These are phyloP conservation scores for Buddleja alternifolia DNA, from an alignment of 257 asterid genomes.

Conservation along the genomic window DNA sequence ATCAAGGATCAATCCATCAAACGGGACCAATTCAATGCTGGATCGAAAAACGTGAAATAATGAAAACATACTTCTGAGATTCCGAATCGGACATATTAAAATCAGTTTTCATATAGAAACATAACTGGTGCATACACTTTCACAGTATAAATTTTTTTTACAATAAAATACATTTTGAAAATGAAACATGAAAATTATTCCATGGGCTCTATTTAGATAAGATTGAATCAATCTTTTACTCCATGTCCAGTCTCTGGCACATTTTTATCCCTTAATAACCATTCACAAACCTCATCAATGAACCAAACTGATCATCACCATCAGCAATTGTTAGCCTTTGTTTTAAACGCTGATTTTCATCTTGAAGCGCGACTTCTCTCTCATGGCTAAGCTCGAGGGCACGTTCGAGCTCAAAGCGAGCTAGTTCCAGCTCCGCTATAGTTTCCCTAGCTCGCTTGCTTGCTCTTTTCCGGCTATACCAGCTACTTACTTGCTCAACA, in stretches of 20 bases:
- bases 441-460: constrained; percentile 27
- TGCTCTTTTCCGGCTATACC: no score
- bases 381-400: constrained; percentile 8
- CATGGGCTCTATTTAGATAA: no score
- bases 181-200: background rate
- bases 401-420: constrained; percentile 9
- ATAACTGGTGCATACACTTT: background rate
- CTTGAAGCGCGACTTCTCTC: constrained; percentile 24
- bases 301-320: constrained; percentile 19
- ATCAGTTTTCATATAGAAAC: background rate
- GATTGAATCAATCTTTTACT: no score
- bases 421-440: background rate
- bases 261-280: no score
- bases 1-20: no score
- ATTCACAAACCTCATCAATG: constrained; percentile 12
- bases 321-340: constrained; percentile 14
- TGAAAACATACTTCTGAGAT: background rate
- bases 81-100: background rate
- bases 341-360: constrained; percentile 30
- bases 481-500: no score
- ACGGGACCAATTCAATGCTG: no score
- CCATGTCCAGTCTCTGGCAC: no score
- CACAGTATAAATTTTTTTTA: background rate
- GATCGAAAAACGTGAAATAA: no score
- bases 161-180: background rate